phyloP scores from a whole-genome alignment of 306 rosid species.

The Cucumis cinereus region DNA sequence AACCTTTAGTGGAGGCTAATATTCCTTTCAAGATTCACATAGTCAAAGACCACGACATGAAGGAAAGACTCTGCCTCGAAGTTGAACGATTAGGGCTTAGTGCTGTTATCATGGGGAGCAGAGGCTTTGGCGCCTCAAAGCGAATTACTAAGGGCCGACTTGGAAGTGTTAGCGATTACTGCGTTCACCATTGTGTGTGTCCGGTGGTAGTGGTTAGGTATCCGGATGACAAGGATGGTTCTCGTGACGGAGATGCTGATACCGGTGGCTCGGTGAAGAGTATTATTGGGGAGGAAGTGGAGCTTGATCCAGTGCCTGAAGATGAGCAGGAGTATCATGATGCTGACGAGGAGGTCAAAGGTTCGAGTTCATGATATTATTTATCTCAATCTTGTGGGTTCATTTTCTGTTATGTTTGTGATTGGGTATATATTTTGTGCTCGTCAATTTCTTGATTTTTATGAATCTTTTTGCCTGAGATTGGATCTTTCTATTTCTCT shows the following conservation, averaged over 20 bases:
- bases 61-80: conserved; percentile 83
- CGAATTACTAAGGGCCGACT: conserved; percentile 40
- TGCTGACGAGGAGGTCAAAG: conserved; percentile 47
- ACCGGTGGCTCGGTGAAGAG: conserved; percentile 10
- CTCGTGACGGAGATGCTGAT: not conserved
- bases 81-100: conserved; percentile 84
- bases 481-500: not conserved
- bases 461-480: not conserved
- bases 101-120: conserved; percentile 89
- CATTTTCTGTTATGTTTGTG: not conserved
- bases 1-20: conserved; percentile 50
- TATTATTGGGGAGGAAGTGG: conserved; percentile 23
- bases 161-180: conserved; percentile 81
- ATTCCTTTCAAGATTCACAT: conserved; percentile 71
- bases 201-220: conserved; percentile 78
- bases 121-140: conserved; percentile 70
- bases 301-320: conserved; percentile 75
- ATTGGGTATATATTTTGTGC: not conserved
- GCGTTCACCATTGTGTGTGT: conserved; percentile 80
- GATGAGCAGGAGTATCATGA: conserved; percentile 63
- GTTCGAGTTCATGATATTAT: conserved; percentile 10
- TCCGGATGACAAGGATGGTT: conserved; percentile 39
- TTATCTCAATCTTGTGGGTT: not conserved
- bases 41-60: conserved; percentile 92
- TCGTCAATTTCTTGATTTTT: not conserved